These are phyloP conservation scores for Phytophthora sojae DNA, from an alignment of 352 stramenopile species.

Conservation along the genomic window DNA sequence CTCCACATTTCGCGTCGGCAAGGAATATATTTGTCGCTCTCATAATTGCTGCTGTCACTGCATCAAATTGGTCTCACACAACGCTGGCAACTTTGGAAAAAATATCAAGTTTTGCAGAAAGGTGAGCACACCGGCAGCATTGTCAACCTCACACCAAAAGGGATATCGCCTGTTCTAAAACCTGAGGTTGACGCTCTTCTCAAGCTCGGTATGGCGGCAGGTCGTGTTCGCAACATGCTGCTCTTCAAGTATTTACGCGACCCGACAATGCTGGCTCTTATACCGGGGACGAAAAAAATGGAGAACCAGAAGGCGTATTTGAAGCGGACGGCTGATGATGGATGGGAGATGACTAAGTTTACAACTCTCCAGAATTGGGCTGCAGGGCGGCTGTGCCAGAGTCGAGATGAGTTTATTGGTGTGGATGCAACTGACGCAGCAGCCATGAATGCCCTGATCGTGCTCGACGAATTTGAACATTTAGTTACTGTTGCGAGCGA, in stretches of 20 bases:
- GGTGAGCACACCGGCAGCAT: not conserved
- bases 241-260: slow-evolving; percentile 12
- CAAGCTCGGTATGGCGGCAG: slow-evolving; percentile 8
- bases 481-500: not conserved
- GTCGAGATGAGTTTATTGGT: not conserved
- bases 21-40: slow-evolving; percentile 4
- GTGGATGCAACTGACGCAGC: slow-evolving; percentile 1
- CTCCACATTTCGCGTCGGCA: not conserved
- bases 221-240: slow-evolving; percentile 7
- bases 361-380: too few relatives aligned
- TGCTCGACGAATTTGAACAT: slow-evolving; percentile 12
- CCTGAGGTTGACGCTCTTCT: slow-evolving; percentile 15
- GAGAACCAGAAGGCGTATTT: slow-evolving; percentile 15
- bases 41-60: slow-evolving; percentile 2
- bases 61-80: not conserved
- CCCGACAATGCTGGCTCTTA: not conserved
- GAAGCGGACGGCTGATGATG: too few relatives aligned
- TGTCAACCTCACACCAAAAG: not conserved
- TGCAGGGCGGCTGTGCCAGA: too few relatives aligned
- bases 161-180: slow-evolving; percentile 12
- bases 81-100: not conserved
- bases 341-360: too few relatives aligned
- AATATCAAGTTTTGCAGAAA: slow-evolving; percentile 18
- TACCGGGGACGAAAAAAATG: slow-evolving; percentile 4
- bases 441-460: slow-evolving; percentile 10